Evolutionary conservation across 495 filamentous ascomycete species (phyloP), one percentile per base, ranked within the genome.

Genomic region (Tuber umbilicatum): DNA sequence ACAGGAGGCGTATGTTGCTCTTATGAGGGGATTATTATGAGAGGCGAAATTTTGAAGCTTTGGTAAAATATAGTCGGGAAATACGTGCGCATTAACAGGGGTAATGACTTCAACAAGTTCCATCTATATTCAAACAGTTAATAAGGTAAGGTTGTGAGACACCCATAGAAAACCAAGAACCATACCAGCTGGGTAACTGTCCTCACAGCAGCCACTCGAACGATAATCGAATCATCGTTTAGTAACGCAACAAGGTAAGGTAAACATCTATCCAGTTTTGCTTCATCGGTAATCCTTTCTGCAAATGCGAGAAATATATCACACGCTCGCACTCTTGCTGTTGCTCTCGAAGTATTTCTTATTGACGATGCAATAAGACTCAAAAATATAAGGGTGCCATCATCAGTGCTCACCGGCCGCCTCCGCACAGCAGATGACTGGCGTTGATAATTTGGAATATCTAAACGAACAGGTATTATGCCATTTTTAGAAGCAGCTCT

Each of bases 281-380:
- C 94, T 81, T 99, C 96, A 82, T 99, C 96, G 0, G 95, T 95
- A 47, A 97, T 83, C 70, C 91, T 88, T 83, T 98, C 94, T 10
- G 93, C 90, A 83, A 98, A 97, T 23, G 94, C 95, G 31, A 99
- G 85, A 78, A 99, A 87, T 68, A 98, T 87, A 83, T 99, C 96
- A 81, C 94, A 97, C 5, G 93, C 95, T 80, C 93, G 90, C 75
- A 97, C 86, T 78, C 92, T 91, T 50, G 94, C 90, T n/a, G 91
- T 90, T 35, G 94, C 89, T 79, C 93, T 91, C 9, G 93, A 90
- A 3, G 95, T 97, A 76, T 93, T 97, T 76, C 96, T 89, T 73
- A 99, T 79, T 31, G 92, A 97, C 12, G 94, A 91, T 2, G 93
- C 93, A 68, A 98, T 88, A 69, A 98, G 86, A 1, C 91, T 93